Evolutionary conservation across 202 grass and related monocot species (phyloP), one percentile per base, ranked within the genome.

Genomic region (Schoenoplectus tabernaemontani): DNA sequence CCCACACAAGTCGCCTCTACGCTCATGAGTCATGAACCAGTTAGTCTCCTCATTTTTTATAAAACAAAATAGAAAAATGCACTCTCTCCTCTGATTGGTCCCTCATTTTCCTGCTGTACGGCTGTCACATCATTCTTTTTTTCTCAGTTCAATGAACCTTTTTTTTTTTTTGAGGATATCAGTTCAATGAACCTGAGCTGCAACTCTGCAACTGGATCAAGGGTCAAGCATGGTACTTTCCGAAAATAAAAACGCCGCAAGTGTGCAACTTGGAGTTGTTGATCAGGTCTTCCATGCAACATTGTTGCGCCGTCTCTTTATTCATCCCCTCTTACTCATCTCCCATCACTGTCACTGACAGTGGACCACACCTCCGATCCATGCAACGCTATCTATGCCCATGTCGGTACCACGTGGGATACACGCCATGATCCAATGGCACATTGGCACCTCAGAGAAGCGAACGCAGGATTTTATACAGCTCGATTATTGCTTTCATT

Each of bases 171-270:
- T n/a, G n/a, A n/a, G n/a, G n/a, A n/a, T n/a, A n/a, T 79, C 34
- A 10, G 76, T 79, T 61, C 76, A 79, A 47, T 79, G 76, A 62
- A 79, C 57, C 76, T 79, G 38, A 79, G 39, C 42, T 63, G 76
- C 76, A 63, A 56, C 16, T 56, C 17, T n/a, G n/a, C n/a, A n/a
- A n/a, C n/a, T n/a, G n/a, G 16, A 44, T 20, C 17, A 23, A 28
- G 56, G 15, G 6, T 38, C 65, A 69, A 46, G 48, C 15, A 51
- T 11, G 4, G 48, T 51, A 17, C 48, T 51, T 51, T 51, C 48
- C 48, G 17, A 13, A 13, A 46, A 38, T 5, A 2, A 66, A 10
- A 65, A 1, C 1, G 15, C 22, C 11, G 9, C 12, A 10, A 23
- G 23, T 47, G 42, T 79, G 76, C 76, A 41, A 79, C 36, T 54